Evolutionary conservation across 805 yeast genomes (phyloP).

Genomic region (Blastobotrys mokoenaii): DNA sequence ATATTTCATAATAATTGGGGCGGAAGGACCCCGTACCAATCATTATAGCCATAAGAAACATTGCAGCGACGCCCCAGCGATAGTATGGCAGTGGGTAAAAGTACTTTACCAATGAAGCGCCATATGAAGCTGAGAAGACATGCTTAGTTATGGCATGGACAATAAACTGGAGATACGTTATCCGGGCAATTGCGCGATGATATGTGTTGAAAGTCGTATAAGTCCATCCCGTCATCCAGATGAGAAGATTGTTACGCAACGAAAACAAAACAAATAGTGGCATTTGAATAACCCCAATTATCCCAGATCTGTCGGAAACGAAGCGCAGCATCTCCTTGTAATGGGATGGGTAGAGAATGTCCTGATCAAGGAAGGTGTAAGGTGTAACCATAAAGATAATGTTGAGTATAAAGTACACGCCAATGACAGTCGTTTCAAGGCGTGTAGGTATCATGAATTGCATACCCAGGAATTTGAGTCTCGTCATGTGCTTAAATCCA

Average conservation of each 20-base stretch:
- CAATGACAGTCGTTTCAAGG: slow-evolving; percentile 39
- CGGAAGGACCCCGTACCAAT: slow-evolving; percentile 41
- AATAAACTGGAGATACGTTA: slow-evolving; percentile 34
- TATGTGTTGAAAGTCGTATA: slow-evolving; percentile 45
- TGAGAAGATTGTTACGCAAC: slow-evolving; percentile 54
- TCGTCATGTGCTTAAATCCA: slow-evolving; percentile 26
- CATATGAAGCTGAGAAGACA: slow-evolving; percentile 30
- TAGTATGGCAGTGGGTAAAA: slow-evolving; percentile 30
- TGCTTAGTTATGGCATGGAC: slow-evolving; percentile 46
- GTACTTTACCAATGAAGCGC: slow-evolving; percentile 24
- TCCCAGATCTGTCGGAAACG: slow-evolving; percentile 48
- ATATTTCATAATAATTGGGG: slow-evolving; percentile 46
- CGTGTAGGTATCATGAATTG: slow-evolving; percentile 41
- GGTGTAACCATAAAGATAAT: slow-evolving; percentile 26
- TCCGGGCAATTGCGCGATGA: slow-evolving; percentile 51
- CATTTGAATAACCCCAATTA: slow-evolving; percentile 37
- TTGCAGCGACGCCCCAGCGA: slow-evolving; percentile 29
- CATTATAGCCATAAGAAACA: slow-evolving; percentile 31
- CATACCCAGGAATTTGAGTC: slow-evolving; percentile 17
- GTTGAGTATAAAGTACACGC: slow-evolving; percentile 32
- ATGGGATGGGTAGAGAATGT: slow-evolving; percentile 31
- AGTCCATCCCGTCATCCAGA: slow-evolving; percentile 52
- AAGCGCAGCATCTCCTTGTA: slow-evolving; percentile 33
- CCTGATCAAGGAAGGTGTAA: slow-evolving; percentile 28
- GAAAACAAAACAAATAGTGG: slow-evolving; percentile 53